Base-by-base conservation (phyloP, 129 eudicot genomes). In the Apium graveolens region DNA sequence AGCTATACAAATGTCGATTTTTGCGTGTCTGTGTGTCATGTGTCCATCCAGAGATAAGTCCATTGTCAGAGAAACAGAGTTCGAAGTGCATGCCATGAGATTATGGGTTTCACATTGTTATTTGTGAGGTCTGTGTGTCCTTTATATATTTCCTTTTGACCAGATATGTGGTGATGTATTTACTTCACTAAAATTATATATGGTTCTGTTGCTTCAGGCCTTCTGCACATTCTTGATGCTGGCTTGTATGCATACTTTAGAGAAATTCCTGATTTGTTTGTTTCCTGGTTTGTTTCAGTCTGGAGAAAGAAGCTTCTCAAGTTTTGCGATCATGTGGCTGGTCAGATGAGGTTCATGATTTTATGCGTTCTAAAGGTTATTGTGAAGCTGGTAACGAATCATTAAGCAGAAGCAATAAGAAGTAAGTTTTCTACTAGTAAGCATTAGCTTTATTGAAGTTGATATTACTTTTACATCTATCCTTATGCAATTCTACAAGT, bases 231-330 rank as follows among this genome's bases (percentile, higher is more conserved):
- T 77, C 69, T 5, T 45, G 39, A 48, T 65, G 32, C 20, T 75
- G 35, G 71, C 70, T 81, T 72, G 39, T 31, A 16, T 71, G 73
- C 31, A 29, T 77, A 45, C n/a, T 18, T 76, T 53, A 45, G 70
- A 44, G 77, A 48, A 32, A 37, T 57, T 46, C 68, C 68, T 80
- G 35, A 78, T 78, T 31, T 66, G 55, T 71, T 41, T 77, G 63
- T 62, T 34, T 49, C 27, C 65, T 79, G 63, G 51, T 77, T 26
- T 83, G 82, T 71, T 35, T 18, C 87, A 95, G 98, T 80, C 90
- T 95, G 20, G 77, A 70, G 70, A 84, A 87, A 74, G 97, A 95
- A 80, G 97, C 97, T 87, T 87, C 91, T 74, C 65, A 73, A 29
- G 55, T 80, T 80, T 81, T 95, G 60, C 84, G 80, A 42, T 80